Evolutionary conservation across 176 grass and related monocot species (phyloP).

Genomic region (Chrysopogon serrulatus): DNA sequence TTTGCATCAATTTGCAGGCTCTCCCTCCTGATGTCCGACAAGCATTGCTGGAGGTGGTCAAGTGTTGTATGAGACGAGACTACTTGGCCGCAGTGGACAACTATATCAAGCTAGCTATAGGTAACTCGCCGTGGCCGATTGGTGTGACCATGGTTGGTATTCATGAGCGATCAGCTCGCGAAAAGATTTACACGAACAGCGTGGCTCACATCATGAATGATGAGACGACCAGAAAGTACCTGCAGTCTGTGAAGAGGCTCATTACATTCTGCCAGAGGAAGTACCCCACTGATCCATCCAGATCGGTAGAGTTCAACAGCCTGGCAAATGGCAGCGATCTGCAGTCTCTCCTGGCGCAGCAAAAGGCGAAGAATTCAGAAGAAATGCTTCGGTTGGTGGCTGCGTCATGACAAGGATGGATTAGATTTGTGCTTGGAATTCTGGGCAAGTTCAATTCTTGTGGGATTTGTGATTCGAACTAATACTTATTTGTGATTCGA

Average conservation of each 20-base stretch:
- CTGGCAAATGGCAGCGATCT: constrained; percentile 77
- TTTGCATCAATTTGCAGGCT: constrained; percentile 18
- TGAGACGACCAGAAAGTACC: constrained; percentile 71
- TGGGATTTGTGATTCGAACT: not conserved
- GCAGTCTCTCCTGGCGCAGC: constrained; percentile 52
- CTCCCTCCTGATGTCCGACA: constrained; percentile 52
- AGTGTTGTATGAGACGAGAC: constrained; percentile 64
- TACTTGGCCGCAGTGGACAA: constrained; percentile 67
- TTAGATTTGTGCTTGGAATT: not conserved
- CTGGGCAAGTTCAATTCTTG: not conserved
- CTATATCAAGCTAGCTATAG: constrained; percentile 82
- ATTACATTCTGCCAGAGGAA: constrained; percentile 68
- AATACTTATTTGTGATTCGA: too few relatives aligned
- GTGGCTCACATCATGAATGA: constrained; percentile 93
- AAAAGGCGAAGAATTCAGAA: not conserved
- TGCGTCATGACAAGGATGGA: not conserved
- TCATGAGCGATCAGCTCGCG: constrained; percentile 71
- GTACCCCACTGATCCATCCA: constrained; percentile 67
- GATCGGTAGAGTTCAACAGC: constrained; percentile 87
- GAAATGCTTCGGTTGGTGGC: constrained; percentile 29
- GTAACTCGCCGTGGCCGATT: constrained; percentile 92
- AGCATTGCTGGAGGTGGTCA: constrained; percentile 49
- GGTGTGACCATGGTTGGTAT: constrained; percentile 92
- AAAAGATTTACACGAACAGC: constrained; percentile 76
- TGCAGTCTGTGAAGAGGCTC: constrained; percentile 78